These are phyloP conservation scores for Abortiporus biennis DNA, from an alignment of 1,284 basidiomycete genomes.

Conservation along the genomic window DNA sequence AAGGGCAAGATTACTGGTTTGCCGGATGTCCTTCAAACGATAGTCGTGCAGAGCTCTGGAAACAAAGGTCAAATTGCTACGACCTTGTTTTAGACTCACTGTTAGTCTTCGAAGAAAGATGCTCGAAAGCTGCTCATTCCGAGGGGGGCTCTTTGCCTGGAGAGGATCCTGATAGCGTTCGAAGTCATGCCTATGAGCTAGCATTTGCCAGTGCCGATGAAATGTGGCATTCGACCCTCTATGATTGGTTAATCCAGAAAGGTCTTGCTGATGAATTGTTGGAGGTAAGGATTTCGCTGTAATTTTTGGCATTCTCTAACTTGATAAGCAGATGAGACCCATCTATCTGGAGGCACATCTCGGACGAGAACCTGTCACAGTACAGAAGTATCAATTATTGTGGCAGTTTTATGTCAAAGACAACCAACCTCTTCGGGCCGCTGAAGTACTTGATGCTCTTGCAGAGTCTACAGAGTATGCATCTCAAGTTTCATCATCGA, in stretches of 20 bases:
- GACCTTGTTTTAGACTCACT: constrained; percentile 80
- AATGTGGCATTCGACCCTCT: constrained; percentile 91
- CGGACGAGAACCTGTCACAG: constrained; percentile 71
- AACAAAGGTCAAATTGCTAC: constrained; percentile 74
- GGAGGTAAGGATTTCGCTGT: constrained; percentile 49
- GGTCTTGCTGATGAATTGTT: constrained; percentile 85
- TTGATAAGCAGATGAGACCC: constrained; percentile 62
- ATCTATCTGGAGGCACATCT: constrained; percentile 87
- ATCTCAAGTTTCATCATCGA: not conserved
- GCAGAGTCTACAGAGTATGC: constrained; percentile 83
- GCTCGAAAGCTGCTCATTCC: constrained; percentile 16
- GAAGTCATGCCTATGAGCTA: constrained; percentile 72
- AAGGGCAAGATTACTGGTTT: constrained; percentile 76
- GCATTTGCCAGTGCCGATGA: constrained; percentile 85
- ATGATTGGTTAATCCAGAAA: constrained; percentile 86
- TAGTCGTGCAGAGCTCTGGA: constrained; percentile 51
- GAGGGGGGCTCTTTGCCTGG: constrained; percentile 19
- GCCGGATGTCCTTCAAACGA: constrained; percentile 61
- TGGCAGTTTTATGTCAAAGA: constrained; percentile 98
- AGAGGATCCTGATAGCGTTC: constrained; percentile 60
- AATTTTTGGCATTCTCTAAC: constrained; percentile 2
- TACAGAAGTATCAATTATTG: constrained; percentile 82
- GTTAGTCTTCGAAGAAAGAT: constrained; percentile 65
- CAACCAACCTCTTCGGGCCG: constrained; percentile 80
- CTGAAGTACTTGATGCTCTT: constrained; percentile 80